Evolutionary conservation across 192 early-diverging fungal genomes (phyloP), one percentile per base, ranked within the genome.

Genomic region (Chytriomyces hyalinus): DNA sequence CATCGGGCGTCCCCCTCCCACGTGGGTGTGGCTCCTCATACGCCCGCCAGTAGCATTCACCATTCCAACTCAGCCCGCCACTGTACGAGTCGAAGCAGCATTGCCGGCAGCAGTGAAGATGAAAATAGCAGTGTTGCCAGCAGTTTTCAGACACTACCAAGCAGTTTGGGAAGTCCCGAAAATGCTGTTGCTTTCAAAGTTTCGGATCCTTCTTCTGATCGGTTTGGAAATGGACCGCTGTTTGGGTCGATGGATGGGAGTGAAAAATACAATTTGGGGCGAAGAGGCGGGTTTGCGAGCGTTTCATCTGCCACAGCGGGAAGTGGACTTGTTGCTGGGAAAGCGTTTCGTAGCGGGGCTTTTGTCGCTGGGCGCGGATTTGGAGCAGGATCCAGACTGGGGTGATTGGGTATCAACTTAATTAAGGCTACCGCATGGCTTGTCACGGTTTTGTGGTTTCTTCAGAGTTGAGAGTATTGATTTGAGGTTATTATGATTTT

Each of bases 101-200:
- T 13, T 57, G 53, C 53, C 53, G 53, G 15, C 53, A 57, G 53
- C 53, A 57, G 53, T 20, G 53, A 57, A 4, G 53, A 57, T 20
- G 53, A 57, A 57, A 57, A 57, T 57, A 57, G 53, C 53, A 57
- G 53, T 20, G 20, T 57, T 57, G 53, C 53, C 15, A 57, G 53
- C 20, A 57, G 53, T 20, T 57, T 57, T 57, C 53, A 57, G 53
- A 57, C 53, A 57, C 53, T 57, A 20, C 53, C 53, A 57, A 57
- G 53, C 53, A 57, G 53, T 20, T 57, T 57, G 20, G 53, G 53
- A 20, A 57, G 53, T 57, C 53, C 53, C 15, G 53, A 57, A 20
- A 57, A 20, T 57, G 53, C 36, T 36, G 36, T 36, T 4, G 36
- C 36, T 36, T 36, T 36, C 36, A 2, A 36, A 36, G 36, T 36